Base-by-base conservation (phyloP, 2,329 filamentous ascomycete species). In the Fusarium sp. region DNA sequence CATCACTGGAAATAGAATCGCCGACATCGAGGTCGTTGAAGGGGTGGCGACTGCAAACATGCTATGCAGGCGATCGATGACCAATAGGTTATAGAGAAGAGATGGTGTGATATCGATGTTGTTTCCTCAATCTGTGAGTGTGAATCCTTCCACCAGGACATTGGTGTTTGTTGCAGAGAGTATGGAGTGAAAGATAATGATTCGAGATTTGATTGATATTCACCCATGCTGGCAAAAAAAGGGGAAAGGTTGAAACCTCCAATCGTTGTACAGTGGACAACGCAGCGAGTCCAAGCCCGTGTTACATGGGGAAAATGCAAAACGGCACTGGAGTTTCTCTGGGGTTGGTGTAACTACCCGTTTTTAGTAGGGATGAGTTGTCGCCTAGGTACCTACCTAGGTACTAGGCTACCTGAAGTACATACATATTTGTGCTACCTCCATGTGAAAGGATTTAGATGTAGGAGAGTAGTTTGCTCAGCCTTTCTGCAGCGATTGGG, bases 301-400 rank as follows among this genome's bases (percentile, higher is more conserved):
- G 27, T 42, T 50, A 21, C 39, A 50, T 33, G 21, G 23, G 27
- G 25, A 25, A 41, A 58, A 46, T 45, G 52, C 45, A 66, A 42
- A 40, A 62, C 45, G 37, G 27, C 41, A 58, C 49, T 23, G 29
- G 40, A 40, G 42, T 20, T 42, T 52, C 36, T 61, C 29, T 27
- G n/a, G 18, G 23, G 18, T 37, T 51, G 18, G 40, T 47, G 39
- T 29, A 35, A 37, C 41, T 31, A n/a, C 11, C 9, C n/a, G 17
- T 23, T 42, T 17, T 43, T 51, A 20, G 48, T 40, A 21, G 27
- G 49, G 55, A 48, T 67, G 67, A 69, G 66, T 67, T 70, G 66
- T 67, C 63, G 43, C 43, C 46, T 47, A n/a, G n/a, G n/a, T 64
- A n/a, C 29, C 42, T 39, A 36, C 20, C 5, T 25, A 56, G 29